Percentiles rank a stretch among this genome's conserved stretches.
phyloP scores from a whole-genome alignment of 805 yeast genomes.

The Ogataea trehaloabstinens region DNA sequence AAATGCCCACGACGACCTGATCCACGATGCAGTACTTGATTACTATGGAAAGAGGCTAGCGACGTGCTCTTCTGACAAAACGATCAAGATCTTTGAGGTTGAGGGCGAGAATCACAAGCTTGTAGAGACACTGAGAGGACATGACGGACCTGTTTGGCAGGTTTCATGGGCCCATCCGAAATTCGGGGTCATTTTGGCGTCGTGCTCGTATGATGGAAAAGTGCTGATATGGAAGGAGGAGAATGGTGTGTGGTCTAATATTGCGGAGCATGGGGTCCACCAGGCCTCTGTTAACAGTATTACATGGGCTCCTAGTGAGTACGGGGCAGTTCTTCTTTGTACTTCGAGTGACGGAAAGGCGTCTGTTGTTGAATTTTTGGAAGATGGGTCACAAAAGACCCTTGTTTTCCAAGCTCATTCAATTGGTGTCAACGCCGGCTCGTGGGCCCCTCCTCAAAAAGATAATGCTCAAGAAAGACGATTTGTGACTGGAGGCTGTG shows the following conservation, averaged over 20 bases:
- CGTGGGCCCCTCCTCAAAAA: constrained; percentile 78
- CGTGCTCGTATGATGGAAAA: constrained; percentile 93
- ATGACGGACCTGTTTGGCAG: constrained; percentile 99
- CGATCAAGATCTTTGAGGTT: constrained; percentile 90
- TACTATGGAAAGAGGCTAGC: constrained; percentile 96
- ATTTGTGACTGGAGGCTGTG: constrained; percentile 94
- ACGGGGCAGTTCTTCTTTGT: constrained; percentile 87
- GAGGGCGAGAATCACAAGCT: constrained; percentile 81
- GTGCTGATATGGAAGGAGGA: constrained; percentile 95
- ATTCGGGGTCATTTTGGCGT: constrained; percentile 91
- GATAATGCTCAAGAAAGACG: constrained; percentile 52
- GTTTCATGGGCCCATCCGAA: constrained; percentile 99
- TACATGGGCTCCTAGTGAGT: constrained; percentile 96
- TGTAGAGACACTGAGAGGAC: constrained; percentile 84
- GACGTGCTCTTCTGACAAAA: constrained; percentile 93
- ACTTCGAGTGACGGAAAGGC: constrained; percentile 93
- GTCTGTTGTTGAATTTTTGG: constrained; percentile 86
- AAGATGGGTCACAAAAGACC: constrained; percentile 76
- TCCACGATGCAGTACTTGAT: constrained; percentile 96
- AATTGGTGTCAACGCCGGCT: constrained; percentile 90
- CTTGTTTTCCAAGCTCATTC: constrained; percentile 76
- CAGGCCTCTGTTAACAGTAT: constrained; percentile 94
- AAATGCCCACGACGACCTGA: constrained; percentile 88
- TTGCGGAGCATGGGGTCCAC: constrained; percentile 84
- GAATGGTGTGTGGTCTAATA: constrained; percentile 80